Percentiles rank a stretch among this genome's conserved stretches.
Evolutionary conservation across 345 rosid species (phyloP).

Genomic region (Hibiscus syriacus): DNA sequence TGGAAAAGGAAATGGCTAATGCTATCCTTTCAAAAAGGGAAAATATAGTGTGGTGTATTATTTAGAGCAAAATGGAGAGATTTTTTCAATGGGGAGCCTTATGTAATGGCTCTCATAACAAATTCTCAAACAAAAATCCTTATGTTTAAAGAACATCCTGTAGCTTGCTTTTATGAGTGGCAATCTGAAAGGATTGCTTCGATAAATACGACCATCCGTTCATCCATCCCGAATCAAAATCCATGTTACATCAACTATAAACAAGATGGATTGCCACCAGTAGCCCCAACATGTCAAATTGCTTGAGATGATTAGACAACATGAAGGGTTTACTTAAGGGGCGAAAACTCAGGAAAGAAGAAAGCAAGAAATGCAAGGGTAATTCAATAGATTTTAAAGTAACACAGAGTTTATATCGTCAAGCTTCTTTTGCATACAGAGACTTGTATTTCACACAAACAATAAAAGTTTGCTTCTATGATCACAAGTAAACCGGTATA

Average conservation of each 20-base stretch:
- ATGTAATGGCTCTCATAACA: neutral
- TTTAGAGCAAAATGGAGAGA: neutral
- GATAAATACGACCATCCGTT: neutral
- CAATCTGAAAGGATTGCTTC: neutral
- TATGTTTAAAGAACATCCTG: neutral
- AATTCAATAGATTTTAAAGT: too few species aligned
- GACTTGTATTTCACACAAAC: too few species aligned
- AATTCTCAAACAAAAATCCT: neutral
- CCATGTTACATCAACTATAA: conserved; percentile 2
- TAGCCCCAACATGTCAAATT: conserved; percentile 1
- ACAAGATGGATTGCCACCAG: neutral
- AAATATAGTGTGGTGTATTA: neutral
- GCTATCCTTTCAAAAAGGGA: neutral
- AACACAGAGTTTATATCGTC: too few species aligned
- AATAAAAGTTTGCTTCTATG: too few species aligned
- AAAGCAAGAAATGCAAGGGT: neutral
- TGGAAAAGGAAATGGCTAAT: neutral
- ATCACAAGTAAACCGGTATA: too few species aligned
- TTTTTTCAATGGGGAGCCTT: neutral
- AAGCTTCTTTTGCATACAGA: too few species aligned
- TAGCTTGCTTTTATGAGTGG: neutral
- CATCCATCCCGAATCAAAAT: neutral
- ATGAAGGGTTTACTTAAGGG: neutral
- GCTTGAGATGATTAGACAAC: neutral
- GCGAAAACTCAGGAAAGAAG: neutral